Evolutionary conservation across 768 basidiomycete species (phyloP).

Genomic region (Calvatia gigantea): DNA sequence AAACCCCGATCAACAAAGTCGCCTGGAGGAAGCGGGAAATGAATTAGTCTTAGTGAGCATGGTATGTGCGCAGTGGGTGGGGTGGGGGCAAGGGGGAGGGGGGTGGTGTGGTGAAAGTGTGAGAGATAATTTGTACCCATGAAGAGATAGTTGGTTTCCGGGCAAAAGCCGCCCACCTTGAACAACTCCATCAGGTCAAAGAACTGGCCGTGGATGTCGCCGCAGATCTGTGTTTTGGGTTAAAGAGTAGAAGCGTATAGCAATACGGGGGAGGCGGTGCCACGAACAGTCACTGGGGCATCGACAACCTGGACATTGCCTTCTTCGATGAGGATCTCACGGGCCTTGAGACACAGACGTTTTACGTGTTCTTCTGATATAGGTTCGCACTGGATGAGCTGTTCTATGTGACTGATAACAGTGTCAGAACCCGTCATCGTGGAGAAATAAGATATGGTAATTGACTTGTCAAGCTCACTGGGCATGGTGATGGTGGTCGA

Average conservation of each 20-base stretch:
- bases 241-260: not conserved
- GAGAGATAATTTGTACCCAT: constrained; percentile 63
- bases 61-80: too few species aligned
- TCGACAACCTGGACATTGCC: constrained; percentile 96
- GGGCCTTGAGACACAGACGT: constrained; percentile 89
- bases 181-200: constrained; percentile 96
- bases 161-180: constrained; percentile 88
- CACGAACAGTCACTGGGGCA: constrained; percentile 87
- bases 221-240: constrained; percentile 60
- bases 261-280: constrained; percentile 22
- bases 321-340: constrained; percentile 96
- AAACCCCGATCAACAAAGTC: constrained; percentile 98
- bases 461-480: constrained; percentile 55
- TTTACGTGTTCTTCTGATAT: constrained; percentile 97
- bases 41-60: not conserved
- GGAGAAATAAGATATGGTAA: constrained; percentile 11
- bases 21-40: constrained; percentile 63
- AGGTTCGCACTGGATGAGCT: constrained; percentile 88
- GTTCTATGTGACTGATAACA: constrained; percentile 82
- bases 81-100: too few species aligned
- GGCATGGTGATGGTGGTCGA: constrained; percentile 32
- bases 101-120: constrained; percentile 7
- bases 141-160: constrained; percentile 93
- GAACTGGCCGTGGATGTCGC: constrained; percentile 97
- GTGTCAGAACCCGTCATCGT: not conserved